Conservation (phyloP, 2,329 filamentous ascomycete genomes). For the Chlorencoelia australis region DNA sequence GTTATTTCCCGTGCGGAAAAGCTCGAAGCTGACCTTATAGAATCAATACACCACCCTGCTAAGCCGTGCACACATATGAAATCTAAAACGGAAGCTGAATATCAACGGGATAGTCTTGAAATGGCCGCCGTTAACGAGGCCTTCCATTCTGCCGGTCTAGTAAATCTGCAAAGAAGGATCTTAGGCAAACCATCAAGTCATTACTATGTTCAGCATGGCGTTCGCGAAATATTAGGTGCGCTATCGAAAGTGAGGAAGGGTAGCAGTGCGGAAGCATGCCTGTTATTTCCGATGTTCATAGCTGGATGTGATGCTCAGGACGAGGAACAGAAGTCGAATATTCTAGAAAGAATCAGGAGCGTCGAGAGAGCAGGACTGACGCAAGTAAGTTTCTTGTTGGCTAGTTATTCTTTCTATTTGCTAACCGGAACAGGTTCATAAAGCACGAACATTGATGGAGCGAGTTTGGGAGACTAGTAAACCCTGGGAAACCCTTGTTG, state of each 20-base stretch:
- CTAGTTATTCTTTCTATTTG: too few relatives aligned
- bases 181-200: slow-evolving; percentile 50
- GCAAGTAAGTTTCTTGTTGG: too few relatives aligned
- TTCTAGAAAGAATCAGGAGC: slow-evolving; percentile 54
- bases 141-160: slow-evolving; percentile 68
- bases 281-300: slow-evolving; percentile 74
- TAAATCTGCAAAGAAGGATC: slow-evolving; percentile 67
- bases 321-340: slow-evolving; percentile 42
- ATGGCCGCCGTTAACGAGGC: slow-evolving; percentile 65
- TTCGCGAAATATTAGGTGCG: slow-evolving; percentile 52
- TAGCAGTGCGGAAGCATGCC: slow-evolving; percentile 62
- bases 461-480: slow-evolving; percentile 57
- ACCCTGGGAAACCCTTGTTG: slow-evolving; percentile 55
- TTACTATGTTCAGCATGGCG: slow-evolving; percentile 49
- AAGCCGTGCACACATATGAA: slow-evolving; percentile 34
- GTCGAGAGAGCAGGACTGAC: slow-evolving; percentile 68
- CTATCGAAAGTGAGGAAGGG: slow-evolving; percentile 53
- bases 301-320: slow-evolving; percentile 65
- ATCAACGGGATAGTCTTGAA: slow-evolving; percentile 50
- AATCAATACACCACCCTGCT: slow-evolving; percentile 38
- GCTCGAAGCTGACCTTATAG: slow-evolving; percentile 51
- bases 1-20: slow-evolving; percentile 46
- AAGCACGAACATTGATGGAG: slow-evolving; percentile 56
- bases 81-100: slow-evolving; percentile 37
- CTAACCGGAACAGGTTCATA: too few relatives aligned